Conservation (phyloP, 495 filamentous ascomycete species). For the Apiosordaria backusii region DNA sequence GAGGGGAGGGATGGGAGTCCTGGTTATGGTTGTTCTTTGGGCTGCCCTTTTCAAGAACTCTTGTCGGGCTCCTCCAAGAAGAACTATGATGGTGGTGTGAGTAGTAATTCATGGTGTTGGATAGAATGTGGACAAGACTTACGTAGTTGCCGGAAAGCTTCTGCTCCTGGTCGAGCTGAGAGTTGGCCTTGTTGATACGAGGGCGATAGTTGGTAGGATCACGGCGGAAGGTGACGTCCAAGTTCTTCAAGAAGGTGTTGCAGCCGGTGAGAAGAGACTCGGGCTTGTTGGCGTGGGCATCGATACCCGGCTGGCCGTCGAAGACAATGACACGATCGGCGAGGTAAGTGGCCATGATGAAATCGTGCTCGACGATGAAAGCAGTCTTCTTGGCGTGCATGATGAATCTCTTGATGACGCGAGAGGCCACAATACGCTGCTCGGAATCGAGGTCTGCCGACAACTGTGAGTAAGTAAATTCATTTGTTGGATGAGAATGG, state of each 20-base stretch:
- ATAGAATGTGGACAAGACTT: constrained; percentile 36
- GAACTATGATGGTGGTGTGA: constrained; percentile 50
- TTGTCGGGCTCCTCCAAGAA: constrained; percentile 80
- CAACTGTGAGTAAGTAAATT: constrained; percentile 4
- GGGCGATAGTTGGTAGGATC: constrained; percentile 94
- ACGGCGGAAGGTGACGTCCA: constrained; percentile 97
- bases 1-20: constrained; percentile 13
- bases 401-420: constrained; percentile 99
- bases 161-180: constrained; percentile 95
- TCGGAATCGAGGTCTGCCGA: constrained; percentile 76
- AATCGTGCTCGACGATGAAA: constrained; percentile 99
- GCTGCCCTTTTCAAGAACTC: constrained; percentile 58
- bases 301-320: constrained; percentile 83
- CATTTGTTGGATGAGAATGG: neutral
- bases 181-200: constrained; percentile 95
- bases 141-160: constrained; percentile 90
- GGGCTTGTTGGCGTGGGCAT: constrained; percentile 82
- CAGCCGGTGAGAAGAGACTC: constrained; percentile 93
- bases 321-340: constrained; percentile 98
- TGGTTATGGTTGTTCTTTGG: constrained; percentile 37
- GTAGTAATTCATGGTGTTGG: constrained; percentile 5
- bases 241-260: constrained; percentile 91
- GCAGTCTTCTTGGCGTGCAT: constrained; percentile 99
- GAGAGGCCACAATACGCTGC: constrained; percentile 93
- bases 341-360: constrained; percentile 97